Evolutionary conservation across 768 basidiomycete genomes (phyloP).

Genomic region (Trametes sanguinea): DNA sequence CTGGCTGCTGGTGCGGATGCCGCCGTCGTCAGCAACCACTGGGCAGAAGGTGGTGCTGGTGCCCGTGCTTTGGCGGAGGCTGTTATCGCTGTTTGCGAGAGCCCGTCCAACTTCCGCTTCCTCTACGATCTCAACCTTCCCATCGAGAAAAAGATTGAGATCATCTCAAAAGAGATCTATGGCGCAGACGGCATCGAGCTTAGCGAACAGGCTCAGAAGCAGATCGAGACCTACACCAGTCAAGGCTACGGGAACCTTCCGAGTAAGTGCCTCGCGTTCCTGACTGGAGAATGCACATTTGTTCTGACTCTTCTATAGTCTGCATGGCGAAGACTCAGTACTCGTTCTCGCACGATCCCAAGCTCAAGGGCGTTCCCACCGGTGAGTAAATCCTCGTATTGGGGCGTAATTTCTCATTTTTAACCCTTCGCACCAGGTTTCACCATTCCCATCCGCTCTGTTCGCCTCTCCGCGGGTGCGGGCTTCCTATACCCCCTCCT

Average conservation of each 20-base stretch:
- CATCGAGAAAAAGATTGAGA: conserved; percentile 85
- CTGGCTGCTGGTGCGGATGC: conserved; percentile 89
- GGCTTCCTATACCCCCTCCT: conserved; percentile 94
- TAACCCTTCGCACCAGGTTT: conserved; percentile 56
- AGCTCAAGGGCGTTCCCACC: conserved; percentile 85
- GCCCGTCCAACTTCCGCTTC: conserved; percentile 85
- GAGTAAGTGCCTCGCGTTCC: conserved; percentile 49
- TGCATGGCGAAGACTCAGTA: conserved; percentile 99
- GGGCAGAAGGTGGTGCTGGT: conserved; percentile 94
- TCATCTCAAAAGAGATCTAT: conserved; percentile 90
- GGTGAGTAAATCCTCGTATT: conserved; percentile 42
- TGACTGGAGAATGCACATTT: neutral
- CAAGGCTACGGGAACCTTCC: conserved; percentile 84
- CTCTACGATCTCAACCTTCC: conserved; percentile 84
- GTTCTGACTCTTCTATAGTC: conserved; percentile 46
- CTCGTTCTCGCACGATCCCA: conserved; percentile 94
- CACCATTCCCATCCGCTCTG: conserved; percentile 86
- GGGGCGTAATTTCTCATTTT: neutral
- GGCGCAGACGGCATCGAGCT: conserved; percentile 90
- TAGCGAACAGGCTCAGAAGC: conserved; percentile 79
- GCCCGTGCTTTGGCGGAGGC: conserved; percentile 90
- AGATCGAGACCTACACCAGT: conserved; percentile 87
- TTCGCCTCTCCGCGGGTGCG: conserved; percentile 88
- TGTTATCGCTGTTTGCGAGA: conserved; percentile 84
- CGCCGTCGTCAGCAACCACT: conserved; percentile 95